phyloP scores from a whole-genome alignment of 805 yeast genomes.

The Saccharomycopsis sp. region DNA sequence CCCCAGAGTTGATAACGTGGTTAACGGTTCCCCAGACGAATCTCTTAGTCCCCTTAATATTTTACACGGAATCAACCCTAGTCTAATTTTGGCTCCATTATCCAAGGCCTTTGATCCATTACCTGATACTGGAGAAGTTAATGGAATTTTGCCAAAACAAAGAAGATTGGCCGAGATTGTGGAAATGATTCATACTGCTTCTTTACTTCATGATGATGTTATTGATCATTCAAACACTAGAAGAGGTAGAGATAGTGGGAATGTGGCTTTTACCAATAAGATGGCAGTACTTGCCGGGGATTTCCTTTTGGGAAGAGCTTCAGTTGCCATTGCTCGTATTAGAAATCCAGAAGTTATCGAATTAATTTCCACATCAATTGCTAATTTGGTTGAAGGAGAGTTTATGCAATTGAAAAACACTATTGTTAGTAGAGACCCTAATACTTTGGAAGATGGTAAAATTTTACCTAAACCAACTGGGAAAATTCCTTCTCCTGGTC shows the following conservation, averaged over 20 bases:
- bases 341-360: slow-evolving; percentile 97
- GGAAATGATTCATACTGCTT: slow-evolving; percentile 97
- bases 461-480: slow-evolving; percentile 50
- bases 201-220: slow-evolving; percentile 91
- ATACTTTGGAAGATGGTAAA: slow-evolving; percentile 34
- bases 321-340: slow-evolving; percentile 86
- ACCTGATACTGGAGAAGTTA: slow-evolving; percentile 45
- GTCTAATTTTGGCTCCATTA: slow-evolving; percentile 69
- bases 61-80: slow-evolving; percentile 86
- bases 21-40: slow-evolving; percentile 37
- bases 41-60: slow-evolving; percentile 74
- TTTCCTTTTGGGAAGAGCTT: slow-evolving; percentile 88
- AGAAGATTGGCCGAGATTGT: slow-evolving; percentile 93
- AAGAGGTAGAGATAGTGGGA: slow-evolving; percentile 85
- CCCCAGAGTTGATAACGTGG: too few species aligned
- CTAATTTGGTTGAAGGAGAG: slow-evolving; percentile 96
- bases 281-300: slow-evolving; percentile 98
- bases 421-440: slow-evolving; percentile 44
- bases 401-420: slow-evolving; percentile 97
- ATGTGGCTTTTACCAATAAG: slow-evolving; percentile 88
- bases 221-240: slow-evolving; percentile 84
- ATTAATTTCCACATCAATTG: slow-evolving; percentile 88
- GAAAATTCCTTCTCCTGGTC: slow-evolving; percentile 46
- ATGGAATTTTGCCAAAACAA: slow-evolving; percentile 89
- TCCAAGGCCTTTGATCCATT: slow-evolving; percentile 67